Evolutionary conservation across 1,139 yeast genomes (phyloP), one percentile per base, ranked within the genome.

Genomic region (Zygoascus sp.): DNA sequence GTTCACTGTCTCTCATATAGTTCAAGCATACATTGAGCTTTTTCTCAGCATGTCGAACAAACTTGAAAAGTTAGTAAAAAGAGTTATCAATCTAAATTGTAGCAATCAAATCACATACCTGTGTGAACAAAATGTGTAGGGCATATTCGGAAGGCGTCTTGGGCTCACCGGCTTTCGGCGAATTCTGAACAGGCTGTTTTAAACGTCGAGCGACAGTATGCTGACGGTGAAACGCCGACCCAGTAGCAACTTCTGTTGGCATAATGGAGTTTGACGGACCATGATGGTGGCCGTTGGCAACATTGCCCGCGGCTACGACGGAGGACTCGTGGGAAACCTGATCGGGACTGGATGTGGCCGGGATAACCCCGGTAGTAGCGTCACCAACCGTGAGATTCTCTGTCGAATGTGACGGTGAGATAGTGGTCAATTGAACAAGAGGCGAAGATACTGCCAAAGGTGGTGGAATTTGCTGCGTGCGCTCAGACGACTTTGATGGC

Each of bases 111-210:
- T 2, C 13, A 49, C 65, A 19, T 53, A 63, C 67, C 60, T 89
- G 96, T 2, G 98, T 88, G 64, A 94, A 94, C 35, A 94, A 75
- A 27, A 94, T 89, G 65, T 94, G 97, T 50, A 92, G 71, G 0
- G 98, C 94, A 62, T 92, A 92, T 59, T 90, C 97, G 0, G 96
- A 86, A 0, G 96, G 94, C 25, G 88, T 80, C 59, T 87, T 86
- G 2, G 65, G 61, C 23, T 66, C 70, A 7, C 52, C 40, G 17
- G 42, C 41, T 48, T 36, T 50, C 16, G 36, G 28, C 19, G 49
- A 28, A 30, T 9, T 30, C 34, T 30, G 34, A 30, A 3, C 13
- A 9, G 34, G 17, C 34, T 3, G 34, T 13, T 30, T 30, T 15
- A n/a, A 16, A 15, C 17, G 34, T 11, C 17, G 11, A 2, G 34